phyloP scores from a whole-genome alignment of 1,284 basidiomycete species.

The Fomitopsis pinicola region DNA sequence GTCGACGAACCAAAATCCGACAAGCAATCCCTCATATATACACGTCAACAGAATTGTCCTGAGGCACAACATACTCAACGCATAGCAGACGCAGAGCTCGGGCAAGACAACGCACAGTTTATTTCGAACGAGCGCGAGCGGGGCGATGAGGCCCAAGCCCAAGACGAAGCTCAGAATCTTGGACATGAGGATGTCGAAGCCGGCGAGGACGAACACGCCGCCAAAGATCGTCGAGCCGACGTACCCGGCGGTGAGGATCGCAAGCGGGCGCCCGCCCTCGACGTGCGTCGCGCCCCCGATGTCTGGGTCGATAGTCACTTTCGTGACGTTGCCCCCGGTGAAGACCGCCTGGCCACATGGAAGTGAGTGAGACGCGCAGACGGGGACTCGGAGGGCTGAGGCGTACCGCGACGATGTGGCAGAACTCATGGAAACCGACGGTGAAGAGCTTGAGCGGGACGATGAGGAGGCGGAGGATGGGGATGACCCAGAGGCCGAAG shows the following conservation, averaged over 20 bases:
- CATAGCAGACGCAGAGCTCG: background rate
- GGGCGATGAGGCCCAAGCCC: slow-evolving; percentile 68
- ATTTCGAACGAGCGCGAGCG: slow-evolving; percentile 75
- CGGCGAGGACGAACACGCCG: slow-evolving; percentile 73
- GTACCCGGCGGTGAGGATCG: slow-evolving; percentile 73
- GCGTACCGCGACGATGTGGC: slow-evolving; percentile 70
- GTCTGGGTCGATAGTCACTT: slow-evolving; percentile 78
- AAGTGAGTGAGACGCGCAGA: background rate
- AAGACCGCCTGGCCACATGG: slow-evolving; percentile 57
- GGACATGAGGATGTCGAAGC: slow-evolving; percentile 75
- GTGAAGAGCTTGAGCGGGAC: slow-evolving; percentile 80
- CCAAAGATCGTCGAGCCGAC: slow-evolving; percentile 75
- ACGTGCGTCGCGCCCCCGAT: slow-evolving; percentile 76
- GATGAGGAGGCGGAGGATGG: slow-evolving; percentile 67
- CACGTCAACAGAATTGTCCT: slow-evolving; percentile 78
- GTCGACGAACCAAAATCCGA: slow-evolving; percentile 83
- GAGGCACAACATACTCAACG: background rate
- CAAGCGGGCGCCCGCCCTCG: slow-evolving; percentile 64
- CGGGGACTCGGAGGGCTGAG: background rate
- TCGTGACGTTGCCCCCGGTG: slow-evolving; percentile 69
- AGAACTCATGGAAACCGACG: slow-evolving; percentile 83
- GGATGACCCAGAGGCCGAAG: slow-evolving; percentile 79
- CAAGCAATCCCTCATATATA: slow-evolving; percentile 68
- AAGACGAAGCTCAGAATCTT: slow-evolving; percentile 81
- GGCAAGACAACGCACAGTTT: slow-evolving; percentile 55